A percentile compares a stretch with the other conserved stretches of the same genome.
Evolutionary conservation across 139 green algal species (phyloP).

Genomic region (Ettlia oleoabundans): DNA sequence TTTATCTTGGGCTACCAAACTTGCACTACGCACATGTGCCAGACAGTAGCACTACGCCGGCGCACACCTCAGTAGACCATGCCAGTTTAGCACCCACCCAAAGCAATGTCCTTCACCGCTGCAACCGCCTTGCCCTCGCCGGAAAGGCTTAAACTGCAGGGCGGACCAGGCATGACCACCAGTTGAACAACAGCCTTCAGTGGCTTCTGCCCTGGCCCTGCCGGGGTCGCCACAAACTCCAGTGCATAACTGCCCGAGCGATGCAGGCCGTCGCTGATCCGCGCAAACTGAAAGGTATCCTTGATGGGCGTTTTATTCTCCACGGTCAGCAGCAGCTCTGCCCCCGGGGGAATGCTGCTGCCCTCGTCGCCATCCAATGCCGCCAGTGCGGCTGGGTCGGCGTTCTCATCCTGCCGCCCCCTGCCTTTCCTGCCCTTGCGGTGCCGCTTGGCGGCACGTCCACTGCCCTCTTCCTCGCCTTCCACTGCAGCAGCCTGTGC

Average conservation of each 20-base stretch:
- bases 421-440: constrained; percentile 28
- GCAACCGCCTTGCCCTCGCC: constrained; percentile 58
- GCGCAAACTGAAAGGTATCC: constrained; percentile 64
- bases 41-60: too few relatives aligned
- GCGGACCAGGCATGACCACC: constrained; percentile 45
- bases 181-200: constrained; percentile 40
- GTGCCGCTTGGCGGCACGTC: constrained; percentile 23
- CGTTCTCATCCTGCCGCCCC: constrained; percentile 24
- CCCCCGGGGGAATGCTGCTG: background rate
- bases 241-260: constrained; percentile 56
- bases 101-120: constrained; percentile 48
- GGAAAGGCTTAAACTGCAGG: constrained; percentile 50
- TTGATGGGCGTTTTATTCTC: constrained; percentile 62
- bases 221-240: constrained; percentile 64
- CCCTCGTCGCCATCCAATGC: background rate
- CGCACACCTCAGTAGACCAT: background rate
- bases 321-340: constrained; percentile 58
- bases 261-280: constrained; percentile 49
- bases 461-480: constrained; percentile 4
- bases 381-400: background rate
- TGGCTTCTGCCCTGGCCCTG: constrained; percentile 37
- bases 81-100: constrained; percentile 42
- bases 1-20: too few relatives aligned
- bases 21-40: too few relatives aligned
- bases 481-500: background rate